phyloP scores from a whole-genome alignment of 2,329 filamentous ascomycete genomes.

The Aspergillus quadricinctus region DNA sequence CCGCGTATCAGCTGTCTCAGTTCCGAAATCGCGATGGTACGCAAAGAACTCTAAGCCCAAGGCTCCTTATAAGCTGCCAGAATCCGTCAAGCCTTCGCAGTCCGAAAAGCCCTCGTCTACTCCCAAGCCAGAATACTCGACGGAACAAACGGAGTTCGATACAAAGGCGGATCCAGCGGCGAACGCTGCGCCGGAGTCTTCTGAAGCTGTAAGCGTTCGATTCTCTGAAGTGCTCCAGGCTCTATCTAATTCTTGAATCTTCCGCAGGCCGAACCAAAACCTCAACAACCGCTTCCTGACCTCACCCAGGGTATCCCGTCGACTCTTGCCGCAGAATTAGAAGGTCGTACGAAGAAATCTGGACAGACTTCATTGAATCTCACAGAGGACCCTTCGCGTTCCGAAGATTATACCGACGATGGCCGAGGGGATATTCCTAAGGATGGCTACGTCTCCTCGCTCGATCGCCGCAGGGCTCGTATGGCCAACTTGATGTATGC shows the following conservation, averaged over 20 bases:
- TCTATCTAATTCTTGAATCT: constrained; percentile 8
- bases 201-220: constrained; percentile 24
- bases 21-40: constrained; percentile 36
- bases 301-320: constrained; percentile 93
- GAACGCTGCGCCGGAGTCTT: constrained; percentile 25
- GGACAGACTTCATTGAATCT: constrained; percentile 44
- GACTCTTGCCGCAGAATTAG: constrained; percentile 74
- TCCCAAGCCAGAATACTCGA: constrained; percentile 23
- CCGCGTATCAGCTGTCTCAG: constrained; percentile 30
- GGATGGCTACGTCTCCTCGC: constrained; percentile 83
- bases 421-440: constrained; percentile 62
- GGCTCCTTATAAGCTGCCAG: constrained; percentile 32
- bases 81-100: constrained; percentile 26
- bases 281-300: constrained; percentile 73
- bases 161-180: constrained; percentile 29
- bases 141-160: constrained; percentile 38
- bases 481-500: constrained; percentile 72
- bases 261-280: constrained; percentile 34
- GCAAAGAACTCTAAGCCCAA: constrained; percentile 33
- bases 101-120: constrained; percentile 22
- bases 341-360: constrained; percentile 38
- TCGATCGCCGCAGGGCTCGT: constrained; percentile 73
- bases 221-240: not conserved
- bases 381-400: constrained; percentile 47
- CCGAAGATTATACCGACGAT: constrained; percentile 45